phyloP scores from a whole-genome alignment of 2,329 filamentous ascomycete genomes.

The Trichoderma sp. region DNA sequence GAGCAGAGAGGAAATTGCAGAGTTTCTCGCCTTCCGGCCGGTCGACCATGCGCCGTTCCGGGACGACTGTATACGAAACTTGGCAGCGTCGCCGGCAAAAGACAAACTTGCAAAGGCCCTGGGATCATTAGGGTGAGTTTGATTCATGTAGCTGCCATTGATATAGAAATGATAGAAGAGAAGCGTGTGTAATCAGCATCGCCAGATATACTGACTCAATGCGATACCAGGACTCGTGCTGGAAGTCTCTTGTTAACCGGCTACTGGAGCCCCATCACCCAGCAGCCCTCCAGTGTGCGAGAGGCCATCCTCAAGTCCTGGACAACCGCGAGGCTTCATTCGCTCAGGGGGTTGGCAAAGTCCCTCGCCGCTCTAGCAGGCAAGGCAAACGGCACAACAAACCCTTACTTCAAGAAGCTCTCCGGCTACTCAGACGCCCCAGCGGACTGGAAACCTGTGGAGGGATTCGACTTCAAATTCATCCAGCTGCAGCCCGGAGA shows the following conservation, averaged over 20 bases:
- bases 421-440: slow-evolving; percentile 58
- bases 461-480: slow-evolving; percentile 58
- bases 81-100: slow-evolving; percentile 38
- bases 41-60: slow-evolving; percentile 53
- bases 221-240: slow-evolving; percentile 49
- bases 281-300: slow-evolving; percentile 59
- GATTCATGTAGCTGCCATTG: not conserved
- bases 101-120: slow-evolving; percentile 41
- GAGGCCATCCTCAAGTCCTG: slow-evolving; percentile 62
- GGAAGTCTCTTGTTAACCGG: slow-evolving; percentile 67
- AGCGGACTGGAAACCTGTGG: slow-evolving; percentile 46
- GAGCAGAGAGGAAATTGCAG: slow-evolving; percentile 44
- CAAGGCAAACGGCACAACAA: slow-evolving; percentile 54
- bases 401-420: slow-evolving; percentile 52
- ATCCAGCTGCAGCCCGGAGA: slow-evolving; percentile 49
- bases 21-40: slow-evolving; percentile 52
- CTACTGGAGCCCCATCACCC: slow-evolving; percentile 58
- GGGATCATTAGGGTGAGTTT: slow-evolving; percentile 43
- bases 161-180: not conserved
- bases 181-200: not conserved
- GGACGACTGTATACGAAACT: slow-evolving; percentile 43
- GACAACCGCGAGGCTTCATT: slow-evolving; percentile 54
- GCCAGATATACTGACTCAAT: not conserved
- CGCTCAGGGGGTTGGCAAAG: slow-evolving; percentile 55
- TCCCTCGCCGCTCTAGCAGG: slow-evolving; percentile 54